Evolutionary conservation across 805 yeast genomes (phyloP), one percentile per base, ranked within the genome.

Genomic region (Wilhelminamyces savonicus): DNA sequence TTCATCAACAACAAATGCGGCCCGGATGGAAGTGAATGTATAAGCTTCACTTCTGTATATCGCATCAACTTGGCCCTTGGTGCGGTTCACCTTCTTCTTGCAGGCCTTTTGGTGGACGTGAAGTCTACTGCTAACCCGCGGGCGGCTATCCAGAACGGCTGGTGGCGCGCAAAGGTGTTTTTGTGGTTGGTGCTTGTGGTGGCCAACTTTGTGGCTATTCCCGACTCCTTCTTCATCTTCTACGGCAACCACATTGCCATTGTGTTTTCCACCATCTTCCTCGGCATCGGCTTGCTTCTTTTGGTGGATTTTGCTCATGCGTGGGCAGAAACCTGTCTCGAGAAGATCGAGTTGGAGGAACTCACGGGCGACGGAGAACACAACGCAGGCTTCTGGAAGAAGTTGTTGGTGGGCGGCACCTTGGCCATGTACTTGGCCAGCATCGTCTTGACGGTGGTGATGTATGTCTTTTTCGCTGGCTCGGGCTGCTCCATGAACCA

Each of bases 231-330:
- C 52, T 92, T 82, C 54, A 71, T 88, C 11, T 69, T 81, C 46
- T 92, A 94, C 78, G 97, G 98, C 1, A 92, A 85, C 54, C 78
- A 86, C 61, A 65, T 92, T 25, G 86, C 97, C 5, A 81, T 88
- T 18, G 58, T 86, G 4, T 79, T 86, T 44, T 85, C 95, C 25
- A 82, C 90, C 3, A 49, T 87, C 4, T 92, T 92, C 59, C 73
- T 90, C 21, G 78, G 92, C 11, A 84, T 92, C 37, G 98, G 98
- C 1, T 69, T 92, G 34, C 82, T 94, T 10, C 65, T 92, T 28
- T 63, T 92, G 28, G 97, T 92, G 19, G 98, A 92, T 56, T 92
- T 86, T 67, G 97, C 98, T 4, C 97, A 92, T 56, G 90, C 90
- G 43, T 92, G 97, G 96, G 97, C 97, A 0, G 99, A 92, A 47